These are phyloP conservation scores for Cryphonectria nitschkei DNA, from an alignment of 2,329 filamentous ascomycete genomes.

Conservation along the genomic window DNA sequence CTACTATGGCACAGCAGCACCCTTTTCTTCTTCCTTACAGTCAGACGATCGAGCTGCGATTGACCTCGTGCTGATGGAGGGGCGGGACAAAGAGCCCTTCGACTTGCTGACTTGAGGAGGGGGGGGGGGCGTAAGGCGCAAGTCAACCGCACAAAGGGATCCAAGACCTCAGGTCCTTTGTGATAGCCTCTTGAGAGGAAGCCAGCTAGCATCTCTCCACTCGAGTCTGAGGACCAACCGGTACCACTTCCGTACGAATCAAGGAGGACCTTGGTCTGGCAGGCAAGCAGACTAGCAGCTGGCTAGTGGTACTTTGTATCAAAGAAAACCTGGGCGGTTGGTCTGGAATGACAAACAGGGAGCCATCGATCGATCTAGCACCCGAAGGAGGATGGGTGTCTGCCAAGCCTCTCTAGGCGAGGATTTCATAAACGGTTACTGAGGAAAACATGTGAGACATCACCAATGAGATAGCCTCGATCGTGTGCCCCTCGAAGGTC, in stretches of 20 bases:
- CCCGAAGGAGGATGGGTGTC: not conserved
- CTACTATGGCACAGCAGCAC: not conserved
- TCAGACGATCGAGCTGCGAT: not conserved
- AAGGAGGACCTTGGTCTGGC: not conserved
- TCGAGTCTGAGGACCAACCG: constrained; percentile 8
- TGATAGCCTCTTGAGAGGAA: constrained; percentile 6
- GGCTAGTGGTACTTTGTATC: constrained; percentile 1
- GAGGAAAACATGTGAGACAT: constrained; percentile 23
- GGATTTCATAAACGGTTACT: not conserved
- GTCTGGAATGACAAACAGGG: not conserved
- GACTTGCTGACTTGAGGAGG: not conserved
- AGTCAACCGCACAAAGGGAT: not conserved
- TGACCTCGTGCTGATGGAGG: not conserved
- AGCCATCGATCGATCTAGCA: not conserved
- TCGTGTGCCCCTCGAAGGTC: not conserved
- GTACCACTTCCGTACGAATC: not conserved
- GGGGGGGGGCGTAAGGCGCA: not conserved
- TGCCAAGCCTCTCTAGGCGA: not conserved
- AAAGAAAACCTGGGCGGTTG: not conserved
- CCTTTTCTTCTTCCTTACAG: not conserved
- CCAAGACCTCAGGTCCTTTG: constrained; percentile 13
- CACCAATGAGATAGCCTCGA: constrained; percentile 19
- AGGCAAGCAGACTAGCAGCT: not conserved
- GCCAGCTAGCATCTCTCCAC: not conserved
- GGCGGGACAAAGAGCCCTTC: not conserved